These are phyloP conservation scores for Vitis vinifera DNA, from an alignment of 164 flowering plant species.

Conservation along the genomic window DNA sequence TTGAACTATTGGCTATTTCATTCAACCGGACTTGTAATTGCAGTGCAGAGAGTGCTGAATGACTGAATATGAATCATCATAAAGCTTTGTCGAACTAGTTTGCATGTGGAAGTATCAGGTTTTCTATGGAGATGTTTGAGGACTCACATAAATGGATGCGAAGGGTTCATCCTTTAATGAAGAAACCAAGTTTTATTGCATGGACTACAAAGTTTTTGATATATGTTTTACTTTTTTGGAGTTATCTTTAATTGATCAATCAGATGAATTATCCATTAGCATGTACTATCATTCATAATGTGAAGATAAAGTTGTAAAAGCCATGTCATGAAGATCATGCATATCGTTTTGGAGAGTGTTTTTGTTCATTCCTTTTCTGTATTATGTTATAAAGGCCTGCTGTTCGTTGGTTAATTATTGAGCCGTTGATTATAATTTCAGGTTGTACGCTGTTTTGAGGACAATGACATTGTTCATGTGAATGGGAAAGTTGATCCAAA, in stretches of 20 bases:
- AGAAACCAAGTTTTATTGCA: no score
- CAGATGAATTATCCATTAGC: neutral
- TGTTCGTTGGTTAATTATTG: neutral
- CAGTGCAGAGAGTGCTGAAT: no score
- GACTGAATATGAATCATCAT: no score
- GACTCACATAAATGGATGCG: no score
- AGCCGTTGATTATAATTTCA: constrained; percentile 18
- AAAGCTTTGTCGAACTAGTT: no score
- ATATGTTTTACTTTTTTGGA: no score
- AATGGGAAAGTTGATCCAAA: constrained; percentile 94
- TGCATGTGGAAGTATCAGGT: no score
- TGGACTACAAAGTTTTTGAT: no score
- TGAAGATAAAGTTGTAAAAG: neutral
- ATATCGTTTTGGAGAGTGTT: neutral
- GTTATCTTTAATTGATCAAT: neutral
- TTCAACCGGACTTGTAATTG: no score
- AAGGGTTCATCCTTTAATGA: no score
- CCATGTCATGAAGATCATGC: neutral
- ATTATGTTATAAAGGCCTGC: neutral
- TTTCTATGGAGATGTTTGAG: no score
- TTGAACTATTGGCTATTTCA: no score
- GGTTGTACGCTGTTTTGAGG: constrained; percentile 99
- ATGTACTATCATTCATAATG: neutral
- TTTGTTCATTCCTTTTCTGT: neutral
- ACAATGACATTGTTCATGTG: constrained; percentile 94